These are phyloP conservation scores for Medicago arabica DNA, from an alignment of 306 rosid species.

Conservation along the genomic window DNA sequence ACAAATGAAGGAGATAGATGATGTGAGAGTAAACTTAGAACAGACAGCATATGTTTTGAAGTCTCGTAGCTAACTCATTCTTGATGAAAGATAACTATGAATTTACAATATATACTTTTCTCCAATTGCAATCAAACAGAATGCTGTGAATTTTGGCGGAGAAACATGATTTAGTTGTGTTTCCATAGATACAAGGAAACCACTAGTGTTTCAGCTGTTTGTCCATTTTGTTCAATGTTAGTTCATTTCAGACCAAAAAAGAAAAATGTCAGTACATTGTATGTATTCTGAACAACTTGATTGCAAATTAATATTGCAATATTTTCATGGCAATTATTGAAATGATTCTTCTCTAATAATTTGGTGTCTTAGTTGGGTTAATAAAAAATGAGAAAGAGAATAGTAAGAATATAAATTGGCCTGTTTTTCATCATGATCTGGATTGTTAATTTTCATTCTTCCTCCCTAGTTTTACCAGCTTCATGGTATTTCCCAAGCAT, in stretches of 20 bases:
- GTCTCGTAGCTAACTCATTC: neutral
- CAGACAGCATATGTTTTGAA: constrained; percentile 9
- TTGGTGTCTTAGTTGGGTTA: neutral
- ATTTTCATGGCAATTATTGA: neutral
- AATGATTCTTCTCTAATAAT: neutral
- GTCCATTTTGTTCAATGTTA: neutral
- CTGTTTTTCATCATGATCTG: neutral
- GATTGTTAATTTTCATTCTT: neutral
- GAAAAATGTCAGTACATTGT: neutral
- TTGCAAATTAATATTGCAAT: neutral
- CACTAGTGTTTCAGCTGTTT: neutral
- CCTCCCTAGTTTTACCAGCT: neutral
- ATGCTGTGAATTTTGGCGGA: constrained; percentile 5
- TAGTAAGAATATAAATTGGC: neutral
- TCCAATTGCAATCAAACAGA: constrained; percentile 24
- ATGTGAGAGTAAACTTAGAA: constrained; percentile 36
- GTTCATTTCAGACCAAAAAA: neutral
- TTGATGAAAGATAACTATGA: neutral
- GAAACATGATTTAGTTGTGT: constrained; percentile 18
- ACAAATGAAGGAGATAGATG: constrained; percentile 48
- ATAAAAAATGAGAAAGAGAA: neutral
- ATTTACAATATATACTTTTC: neutral
- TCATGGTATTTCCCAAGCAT: too few species aligned
- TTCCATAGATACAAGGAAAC: constrained; percentile 26
- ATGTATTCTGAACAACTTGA: neutral